Conservation (phyloP, 2,329 filamentous ascomycete genomes). For the Xylariaceae sp. region DNA sequence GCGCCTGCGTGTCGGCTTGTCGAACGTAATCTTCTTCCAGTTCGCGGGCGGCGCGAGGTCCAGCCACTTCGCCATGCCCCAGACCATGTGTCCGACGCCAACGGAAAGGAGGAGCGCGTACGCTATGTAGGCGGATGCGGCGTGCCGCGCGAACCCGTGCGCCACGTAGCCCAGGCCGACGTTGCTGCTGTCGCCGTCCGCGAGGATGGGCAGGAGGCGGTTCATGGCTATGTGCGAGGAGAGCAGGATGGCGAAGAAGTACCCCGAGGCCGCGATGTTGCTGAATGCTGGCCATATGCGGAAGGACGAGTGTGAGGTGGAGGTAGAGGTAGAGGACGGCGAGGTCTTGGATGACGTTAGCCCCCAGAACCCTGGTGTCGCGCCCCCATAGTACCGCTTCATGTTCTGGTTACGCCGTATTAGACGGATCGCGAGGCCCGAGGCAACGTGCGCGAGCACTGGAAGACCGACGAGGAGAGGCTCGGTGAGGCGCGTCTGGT, state of each 20-base stretch:
- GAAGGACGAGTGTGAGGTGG: conserved; percentile 14
- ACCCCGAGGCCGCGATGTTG: conserved; percentile 75
- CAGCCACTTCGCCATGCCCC: conserved; percentile 85
- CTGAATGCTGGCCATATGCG: conserved; percentile 73
- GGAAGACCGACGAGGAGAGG: conserved; percentile 80
- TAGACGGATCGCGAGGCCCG: conserved; percentile 78
- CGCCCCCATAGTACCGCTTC: conserved; percentile 79
- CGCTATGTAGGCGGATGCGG: conserved; percentile 61
- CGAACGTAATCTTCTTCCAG: conserved; percentile 54
- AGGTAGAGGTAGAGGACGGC: conserved; percentile 39
- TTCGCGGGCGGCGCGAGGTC: conserved; percentile 64
- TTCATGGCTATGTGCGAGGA: conserved; percentile 77
- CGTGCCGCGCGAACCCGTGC: conserved; percentile 81
- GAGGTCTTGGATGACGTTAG: conserved; percentile 26
- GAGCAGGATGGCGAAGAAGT: conserved; percentile 68
- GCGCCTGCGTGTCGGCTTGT: conserved; percentile 57
- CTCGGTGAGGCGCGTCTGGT: conserved; percentile 83
- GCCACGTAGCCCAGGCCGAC: conserved; percentile 83
- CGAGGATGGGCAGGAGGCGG: conserved; percentile 72
- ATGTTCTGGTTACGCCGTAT: conserved; percentile 75
- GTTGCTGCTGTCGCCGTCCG: conserved; percentile 86
- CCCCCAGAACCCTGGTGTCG: conserved; percentile 58
- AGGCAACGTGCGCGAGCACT: conserved; percentile 74
- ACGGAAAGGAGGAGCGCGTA: conserved; percentile 72
- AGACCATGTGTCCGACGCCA: conserved; percentile 79